These are phyloP conservation scores for Tolypocladium amazonense DNA, from an alignment of 2,329 filamentous ascomycete species.

Conservation along the genomic window DNA sequence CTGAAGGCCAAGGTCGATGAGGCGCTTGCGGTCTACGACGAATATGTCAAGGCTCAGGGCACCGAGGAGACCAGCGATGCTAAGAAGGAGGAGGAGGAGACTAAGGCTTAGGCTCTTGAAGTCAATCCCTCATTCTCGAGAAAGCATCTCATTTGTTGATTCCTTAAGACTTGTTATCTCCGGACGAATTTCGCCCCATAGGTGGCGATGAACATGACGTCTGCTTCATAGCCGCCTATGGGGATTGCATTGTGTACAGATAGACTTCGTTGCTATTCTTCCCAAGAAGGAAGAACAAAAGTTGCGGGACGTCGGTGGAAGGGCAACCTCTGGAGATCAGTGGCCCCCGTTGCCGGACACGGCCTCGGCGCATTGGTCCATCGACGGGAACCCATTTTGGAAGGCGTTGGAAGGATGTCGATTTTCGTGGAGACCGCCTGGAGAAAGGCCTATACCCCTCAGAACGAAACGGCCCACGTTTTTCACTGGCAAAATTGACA, in stretches of 20 bases:
- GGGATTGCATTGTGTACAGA: slow-evolving; percentile 27
- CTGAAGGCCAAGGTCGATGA: slow-evolving; percentile 95
- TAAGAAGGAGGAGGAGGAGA: slow-evolving; percentile 37
- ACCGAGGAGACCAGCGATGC: slow-evolving; percentile 26
- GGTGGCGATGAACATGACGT: slow-evolving; percentile 13
- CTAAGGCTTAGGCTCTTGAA: slow-evolving; percentile 24
- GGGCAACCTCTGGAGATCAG: slow-evolving; percentile 3
- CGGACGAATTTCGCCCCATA: neutral
- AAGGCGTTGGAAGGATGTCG: slow-evolving; percentile 28
- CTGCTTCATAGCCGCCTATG: slow-evolving; percentile 14
- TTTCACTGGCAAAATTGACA: slow-evolving; percentile 20
- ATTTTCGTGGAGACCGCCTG: slow-evolving; percentile 27
- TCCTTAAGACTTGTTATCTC: slow-evolving; percentile 10
- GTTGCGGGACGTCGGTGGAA: slow-evolving; percentile 19
- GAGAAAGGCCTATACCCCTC: slow-evolving; percentile 28
- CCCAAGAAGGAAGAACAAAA: slow-evolving; percentile 24
- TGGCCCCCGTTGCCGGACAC: slow-evolving; percentile 1
- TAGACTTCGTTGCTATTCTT: slow-evolving; percentile 30
- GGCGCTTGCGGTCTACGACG: slow-evolving; percentile 93
- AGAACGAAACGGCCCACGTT: slow-evolving; percentile 20
- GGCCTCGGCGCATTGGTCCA: slow-evolving; percentile 1
- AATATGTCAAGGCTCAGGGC: slow-evolving; percentile 86
- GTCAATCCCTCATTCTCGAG: slow-evolving; percentile 2
- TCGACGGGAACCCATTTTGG: slow-evolving; percentile 16
- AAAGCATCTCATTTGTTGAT: slow-evolving; percentile 18